Evolutionary conservation across 1,139 yeast species (phyloP).

Genomic region (Starmera stellimalicola): DNA sequence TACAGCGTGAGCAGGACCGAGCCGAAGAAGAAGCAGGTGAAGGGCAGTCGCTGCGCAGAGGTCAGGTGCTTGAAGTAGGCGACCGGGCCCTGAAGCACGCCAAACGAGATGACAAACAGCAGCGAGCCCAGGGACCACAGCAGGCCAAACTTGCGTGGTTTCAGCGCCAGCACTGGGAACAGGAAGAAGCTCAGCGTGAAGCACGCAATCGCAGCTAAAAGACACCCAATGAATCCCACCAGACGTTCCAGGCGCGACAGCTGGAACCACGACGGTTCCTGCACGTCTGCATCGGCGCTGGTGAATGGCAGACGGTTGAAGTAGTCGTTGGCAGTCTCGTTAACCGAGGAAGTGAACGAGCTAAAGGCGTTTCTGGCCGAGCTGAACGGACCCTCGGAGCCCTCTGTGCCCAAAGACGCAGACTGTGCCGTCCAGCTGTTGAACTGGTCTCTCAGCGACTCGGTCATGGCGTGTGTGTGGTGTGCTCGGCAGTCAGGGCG

Average conservation of each 20-base stretch:
- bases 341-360: constrained; percentile 28
- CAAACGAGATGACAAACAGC: constrained; percentile 81
- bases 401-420: no score
- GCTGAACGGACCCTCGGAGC: no score
- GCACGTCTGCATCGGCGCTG: constrained; percentile 34
- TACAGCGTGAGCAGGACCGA: constrained; percentile 60
- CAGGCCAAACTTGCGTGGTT: constrained; percentile 85
- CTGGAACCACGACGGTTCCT: constrained; percentile 51
- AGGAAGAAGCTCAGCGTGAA: constrained; percentile 74
- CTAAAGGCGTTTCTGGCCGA: constrained; percentile 27
- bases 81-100: constrained; percentile 85
- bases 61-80: constrained; percentile 67
- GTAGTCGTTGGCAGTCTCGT: constrained; percentile 33
- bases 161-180: constrained; percentile 81
- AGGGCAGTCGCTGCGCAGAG: constrained; percentile 68
- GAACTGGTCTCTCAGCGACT: constrained; percentile 27
- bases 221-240: constrained; percentile 67
- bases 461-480: no score
- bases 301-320: constrained; percentile 45
- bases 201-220: constrained; percentile 68
- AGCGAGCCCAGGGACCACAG: constrained; percentile 91
- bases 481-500: no score
- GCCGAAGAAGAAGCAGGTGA: constrained; percentile 71
- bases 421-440: constrained; percentile 29
- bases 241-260: constrained; percentile 73